Conservation (phyloP, 2,329 filamentous ascomycete species). For the Didymella lethalis region DNA sequence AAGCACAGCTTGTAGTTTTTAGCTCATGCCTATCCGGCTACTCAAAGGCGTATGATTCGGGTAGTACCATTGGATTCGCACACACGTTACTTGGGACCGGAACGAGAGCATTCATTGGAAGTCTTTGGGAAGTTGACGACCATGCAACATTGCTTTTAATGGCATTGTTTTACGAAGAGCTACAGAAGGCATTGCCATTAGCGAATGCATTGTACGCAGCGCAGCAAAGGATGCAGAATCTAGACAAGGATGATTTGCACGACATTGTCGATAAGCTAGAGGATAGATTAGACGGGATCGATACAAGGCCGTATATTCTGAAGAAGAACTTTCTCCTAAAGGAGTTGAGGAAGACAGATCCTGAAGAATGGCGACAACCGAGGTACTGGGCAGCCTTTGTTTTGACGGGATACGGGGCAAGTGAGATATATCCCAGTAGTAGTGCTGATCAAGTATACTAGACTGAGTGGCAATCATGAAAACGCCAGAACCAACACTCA, state of each 20-base stretch:
- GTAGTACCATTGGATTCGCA: background rate
- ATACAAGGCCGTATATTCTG: background rate
- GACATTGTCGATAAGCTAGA: background rate
- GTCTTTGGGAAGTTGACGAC: constrained; percentile 1
- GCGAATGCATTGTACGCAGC: background rate
- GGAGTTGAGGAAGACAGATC: background rate
- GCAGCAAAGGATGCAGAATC: background rate
- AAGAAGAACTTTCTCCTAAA: background rate
- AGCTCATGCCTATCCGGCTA: background rate
- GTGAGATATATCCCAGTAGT: background rate
- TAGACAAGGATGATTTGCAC: background rate
- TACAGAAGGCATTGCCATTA: background rate
- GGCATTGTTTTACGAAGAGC: constrained; percentile 1
- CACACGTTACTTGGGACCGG: background rate
- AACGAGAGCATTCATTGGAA: constrained; percentile 1
- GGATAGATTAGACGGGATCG: background rate
- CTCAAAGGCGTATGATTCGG: background rate
- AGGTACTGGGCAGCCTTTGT: background rate
- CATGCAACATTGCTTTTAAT: constrained; percentile 1
- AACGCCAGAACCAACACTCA: no score
- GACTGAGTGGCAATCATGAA: no score
- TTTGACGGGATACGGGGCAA: background rate
- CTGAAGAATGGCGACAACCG: background rate
- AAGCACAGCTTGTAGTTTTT: background rate
- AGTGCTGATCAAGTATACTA: no score